Percentiles rank a stretch among this genome's conserved stretches.
Conservation (phyloP, 768 basidiomycete species). For the Mycena latifolia region DNA sequence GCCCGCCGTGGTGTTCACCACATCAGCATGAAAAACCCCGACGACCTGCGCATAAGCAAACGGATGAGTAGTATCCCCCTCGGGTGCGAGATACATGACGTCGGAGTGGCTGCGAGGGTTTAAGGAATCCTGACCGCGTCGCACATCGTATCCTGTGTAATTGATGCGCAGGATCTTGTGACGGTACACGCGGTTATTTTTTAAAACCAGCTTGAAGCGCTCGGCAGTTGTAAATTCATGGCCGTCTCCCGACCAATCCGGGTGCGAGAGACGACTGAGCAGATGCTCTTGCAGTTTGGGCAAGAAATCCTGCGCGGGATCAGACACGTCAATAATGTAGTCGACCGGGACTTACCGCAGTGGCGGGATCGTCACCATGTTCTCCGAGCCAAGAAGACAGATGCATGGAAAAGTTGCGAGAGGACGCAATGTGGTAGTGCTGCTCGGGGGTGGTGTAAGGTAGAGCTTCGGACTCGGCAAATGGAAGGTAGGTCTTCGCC, state of each 20-base stretch:
- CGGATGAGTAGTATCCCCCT: slow-evolving; percentile 32
- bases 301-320: slow-evolving; percentile 40
- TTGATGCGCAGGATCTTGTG: slow-evolving; percentile 51
- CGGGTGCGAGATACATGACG: slow-evolving; percentile 40
- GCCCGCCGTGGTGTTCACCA: slow-evolving; percentile 1
- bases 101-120: slow-evolving; percentile 47
- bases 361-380: background rate
- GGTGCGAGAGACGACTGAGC: slow-evolving; percentile 39
- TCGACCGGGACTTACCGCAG: background rate
- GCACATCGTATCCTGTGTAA: slow-evolving; percentile 57
- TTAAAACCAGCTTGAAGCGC: slow-evolving; percentile 29
- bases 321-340: no score
- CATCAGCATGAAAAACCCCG: slow-evolving; percentile 39
- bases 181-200: slow-evolving; percentile 42
- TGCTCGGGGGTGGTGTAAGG: slow-evolving; percentile 18
- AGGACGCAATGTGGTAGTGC: slow-evolving; percentile 25
- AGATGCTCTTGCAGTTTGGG: slow-evolving; percentile 44
- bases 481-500: background rate
- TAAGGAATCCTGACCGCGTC: slow-evolving; percentile 50
- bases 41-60: no score
- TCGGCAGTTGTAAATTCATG: slow-evolving; percentile 27
- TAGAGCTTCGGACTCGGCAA: slow-evolving; percentile 13
- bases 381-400: background rate
- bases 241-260: slow-evolving; percentile 32
- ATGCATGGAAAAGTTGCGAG: slow-evolving; percentile 3